A percentile compares a stretch with the other conserved stretches of the same genome.
These are phyloP conservation scores for Wakefieldia striispora DNA, from an alignment of 768 basidiomycete species.

Conservation along the genomic window DNA sequence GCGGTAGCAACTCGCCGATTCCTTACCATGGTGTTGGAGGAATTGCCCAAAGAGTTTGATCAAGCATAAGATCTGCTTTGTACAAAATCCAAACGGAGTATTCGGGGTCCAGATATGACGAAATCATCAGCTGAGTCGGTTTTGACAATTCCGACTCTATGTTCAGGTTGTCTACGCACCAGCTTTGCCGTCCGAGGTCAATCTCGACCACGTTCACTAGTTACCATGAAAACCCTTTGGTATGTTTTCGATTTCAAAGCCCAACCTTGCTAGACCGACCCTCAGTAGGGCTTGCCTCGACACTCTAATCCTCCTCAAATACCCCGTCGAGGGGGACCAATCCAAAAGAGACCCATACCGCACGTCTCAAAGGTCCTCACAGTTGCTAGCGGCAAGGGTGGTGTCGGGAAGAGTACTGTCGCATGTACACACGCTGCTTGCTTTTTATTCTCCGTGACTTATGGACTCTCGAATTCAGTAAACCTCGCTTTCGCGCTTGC, in stretches of 20 bases:
- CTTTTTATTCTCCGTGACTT: slow-evolving; percentile 1
- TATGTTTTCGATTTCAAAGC: slow-evolving; percentile 23
- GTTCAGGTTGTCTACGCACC: slow-evolving; percentile 10
- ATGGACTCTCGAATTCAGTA: slow-evolving; percentile 40
- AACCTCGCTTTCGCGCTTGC: slow-evolving; percentile 81
- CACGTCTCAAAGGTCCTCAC: slow-evolving; percentile 79
- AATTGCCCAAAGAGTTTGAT: neutral
- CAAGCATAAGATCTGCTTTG: too few relatives aligned
- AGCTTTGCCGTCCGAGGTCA: slow-evolving; percentile 1
- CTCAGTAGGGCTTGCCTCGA: slow-evolving; percentile 33
- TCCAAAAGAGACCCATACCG: slow-evolving; percentile 56
- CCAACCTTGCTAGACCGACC: slow-evolving; percentile 11
- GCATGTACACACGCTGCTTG: slow-evolving; percentile 54
- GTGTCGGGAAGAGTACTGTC: slow-evolving; percentile 93
- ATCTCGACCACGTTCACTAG: slow-evolving; percentile 15
- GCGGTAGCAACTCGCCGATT: neutral
- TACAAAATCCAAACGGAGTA: neutral
- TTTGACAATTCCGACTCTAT: neutral
- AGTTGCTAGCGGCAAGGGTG: slow-evolving; percentile 93
- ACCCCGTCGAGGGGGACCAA: slow-evolving; percentile 53
- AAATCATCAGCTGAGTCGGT: too few relatives aligned
- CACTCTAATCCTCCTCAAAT: slow-evolving; percentile 51
- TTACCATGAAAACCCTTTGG: slow-evolving; percentile 58
- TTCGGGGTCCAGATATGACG: neutral
- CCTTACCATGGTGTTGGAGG: slow-evolving; percentile 13